phyloP scores from a whole-genome alignment of 2,329 filamentous ascomycete genomes.

The Ascochyta fabae region DNA sequence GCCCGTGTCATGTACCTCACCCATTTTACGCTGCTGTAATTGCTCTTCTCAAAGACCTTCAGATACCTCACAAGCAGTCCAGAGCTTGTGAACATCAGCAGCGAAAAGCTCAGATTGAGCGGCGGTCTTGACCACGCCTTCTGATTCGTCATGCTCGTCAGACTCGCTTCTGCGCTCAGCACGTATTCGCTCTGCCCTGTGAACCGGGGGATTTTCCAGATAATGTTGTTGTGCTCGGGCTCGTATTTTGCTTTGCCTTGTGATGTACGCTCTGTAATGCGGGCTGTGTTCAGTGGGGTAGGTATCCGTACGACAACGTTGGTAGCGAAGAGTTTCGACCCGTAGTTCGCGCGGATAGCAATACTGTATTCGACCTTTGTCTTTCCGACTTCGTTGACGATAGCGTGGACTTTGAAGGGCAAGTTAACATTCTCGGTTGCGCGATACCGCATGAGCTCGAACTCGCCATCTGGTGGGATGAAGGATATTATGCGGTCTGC shows the following conservation, averaged over 20 bases:
- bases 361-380: slow-evolving; percentile 99
- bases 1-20: slow-evolving; percentile 98
- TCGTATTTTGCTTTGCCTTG: slow-evolving; percentile 99
- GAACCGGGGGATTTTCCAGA: slow-evolving; percentile 99
- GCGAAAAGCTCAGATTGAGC: slow-evolving; percentile 86
- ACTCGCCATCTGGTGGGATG: slow-evolving; percentile 94
- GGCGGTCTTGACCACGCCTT: slow-evolving; percentile 96
- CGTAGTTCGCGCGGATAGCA: slow-evolving; percentile 95
- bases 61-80: slow-evolving; percentile 91
- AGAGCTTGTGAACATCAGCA: slow-evolving; percentile 98
- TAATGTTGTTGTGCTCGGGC: slow-evolving; percentile 95
- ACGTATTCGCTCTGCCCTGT: slow-evolving; percentile 98
- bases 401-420: slow-evolving; percentile 98
- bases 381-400: slow-evolving; percentile 95
- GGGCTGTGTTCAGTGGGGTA: slow-evolving; percentile 93
- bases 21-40: slow-evolving; percentile 99
- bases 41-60: slow-evolving; percentile 99
- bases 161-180: slow-evolving; percentile 86
- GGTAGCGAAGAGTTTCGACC: slow-evolving; percentile 93
- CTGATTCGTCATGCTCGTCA: slow-evolving; percentile 98
- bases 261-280: slow-evolving; percentile 88
- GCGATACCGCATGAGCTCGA: slow-evolving; percentile 98
- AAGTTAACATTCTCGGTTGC: slow-evolving; percentile 98
- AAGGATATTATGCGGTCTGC: slow-evolving; percentile 96
- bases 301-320: slow-evolving; percentile 95